These are phyloP conservation scores for Boletus vinaceobasis DNA, from an alignment of 768 basidiomycete species.

Conservation along the genomic window DNA sequence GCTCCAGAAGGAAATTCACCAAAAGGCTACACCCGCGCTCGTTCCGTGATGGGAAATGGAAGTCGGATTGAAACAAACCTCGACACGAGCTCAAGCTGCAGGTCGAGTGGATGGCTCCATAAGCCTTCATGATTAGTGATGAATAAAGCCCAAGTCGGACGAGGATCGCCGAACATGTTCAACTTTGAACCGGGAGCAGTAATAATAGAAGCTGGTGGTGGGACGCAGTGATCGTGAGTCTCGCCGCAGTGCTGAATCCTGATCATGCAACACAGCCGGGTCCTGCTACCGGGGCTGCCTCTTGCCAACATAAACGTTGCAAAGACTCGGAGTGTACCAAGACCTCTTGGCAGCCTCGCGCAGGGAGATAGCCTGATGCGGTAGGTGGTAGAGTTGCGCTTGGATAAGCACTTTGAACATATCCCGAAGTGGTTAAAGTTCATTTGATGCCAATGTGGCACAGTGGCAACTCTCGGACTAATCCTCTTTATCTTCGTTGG, in stretches of 20 bases:
- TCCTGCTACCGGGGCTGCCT: not conserved
- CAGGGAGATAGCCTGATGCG: not conserved
- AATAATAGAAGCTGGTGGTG: not conserved
- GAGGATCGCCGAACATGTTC: conserved; percentile 10
- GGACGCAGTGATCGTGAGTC: not conserved
- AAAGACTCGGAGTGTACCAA: not conserved
- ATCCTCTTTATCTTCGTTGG: not conserved
- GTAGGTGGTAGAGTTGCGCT: not conserved
- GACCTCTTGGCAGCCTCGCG: not conserved
- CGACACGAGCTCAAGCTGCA: not conserved
- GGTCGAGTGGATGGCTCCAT: not conserved
- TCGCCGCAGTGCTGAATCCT: no score
- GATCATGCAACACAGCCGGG: not conserved
- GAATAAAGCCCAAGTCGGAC: not conserved
- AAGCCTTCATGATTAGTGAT: not conserved
- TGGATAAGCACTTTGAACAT: no score
- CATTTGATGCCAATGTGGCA: no score
- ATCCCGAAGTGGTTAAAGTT: no score
- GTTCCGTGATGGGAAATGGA: conserved; percentile 2
- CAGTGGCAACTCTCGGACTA: no score
- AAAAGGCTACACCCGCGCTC: not conserved
- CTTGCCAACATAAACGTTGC: not conserved
- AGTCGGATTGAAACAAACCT: not conserved
- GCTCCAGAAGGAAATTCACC: not conserved
- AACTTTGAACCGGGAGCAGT: conserved; percentile 10